phyloP scores from a whole-genome alignment of 73 alveolate species.

The Paramecium octaurelia region DNA sequence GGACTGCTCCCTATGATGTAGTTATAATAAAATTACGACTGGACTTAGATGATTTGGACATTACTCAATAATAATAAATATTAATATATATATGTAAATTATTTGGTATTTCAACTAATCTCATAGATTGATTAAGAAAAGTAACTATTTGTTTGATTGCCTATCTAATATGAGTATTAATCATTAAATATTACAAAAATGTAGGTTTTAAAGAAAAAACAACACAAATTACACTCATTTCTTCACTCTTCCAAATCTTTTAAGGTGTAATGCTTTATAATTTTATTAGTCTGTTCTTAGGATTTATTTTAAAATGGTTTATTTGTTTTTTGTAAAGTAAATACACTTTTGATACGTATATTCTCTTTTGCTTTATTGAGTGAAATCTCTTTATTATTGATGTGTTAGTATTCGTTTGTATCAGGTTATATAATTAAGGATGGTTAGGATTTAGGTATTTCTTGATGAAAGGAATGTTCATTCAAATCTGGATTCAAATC shows the following conservation, averaged over 20 bases:
- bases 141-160: background rate
- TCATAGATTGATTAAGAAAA: background rate
- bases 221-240: background rate
- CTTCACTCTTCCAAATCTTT: background rate
- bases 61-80: background rate
- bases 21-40: background rate
- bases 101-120: background rate
- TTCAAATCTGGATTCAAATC: background rate
- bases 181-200: background rate
- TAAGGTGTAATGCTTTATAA: constrained; percentile 25
- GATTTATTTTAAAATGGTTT: background rate
- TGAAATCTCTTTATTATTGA: background rate
- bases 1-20: background rate
- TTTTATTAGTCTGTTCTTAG: background rate
- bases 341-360: background rate
- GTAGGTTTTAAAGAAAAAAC: background rate
- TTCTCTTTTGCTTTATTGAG: background rate
- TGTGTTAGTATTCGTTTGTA: background rate
- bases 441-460: background rate
- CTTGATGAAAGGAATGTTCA: background rate
- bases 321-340: background rate
- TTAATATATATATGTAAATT: background rate
- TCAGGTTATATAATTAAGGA: background rate
- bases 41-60: constrained; percentile 27
- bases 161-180: background rate